Percentiles rank a stretch among this genome's conserved stretches.
These are phyloP conservation scores for Coemansia sp. DNA, from an alignment of 192 early-diverging fungal species.

Conservation along the genomic window DNA sequence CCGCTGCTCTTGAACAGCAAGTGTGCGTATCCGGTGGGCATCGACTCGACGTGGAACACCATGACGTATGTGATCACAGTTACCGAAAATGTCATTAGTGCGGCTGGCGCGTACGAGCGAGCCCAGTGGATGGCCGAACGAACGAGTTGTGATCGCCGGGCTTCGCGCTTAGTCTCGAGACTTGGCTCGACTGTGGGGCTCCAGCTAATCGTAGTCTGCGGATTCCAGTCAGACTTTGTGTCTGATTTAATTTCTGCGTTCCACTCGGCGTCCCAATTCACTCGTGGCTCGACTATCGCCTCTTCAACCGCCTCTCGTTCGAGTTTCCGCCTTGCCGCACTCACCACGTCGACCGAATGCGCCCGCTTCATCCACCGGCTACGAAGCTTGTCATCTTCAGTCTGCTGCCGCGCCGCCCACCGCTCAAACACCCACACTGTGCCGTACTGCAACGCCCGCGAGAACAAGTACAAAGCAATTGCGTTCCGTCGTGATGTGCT, in stretches of 20 bases:
- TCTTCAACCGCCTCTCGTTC: background rate
- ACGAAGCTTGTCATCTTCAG: conserved; percentile 21
- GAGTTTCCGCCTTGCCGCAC: background rate
- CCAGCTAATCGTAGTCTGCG: conserved; percentile 17
- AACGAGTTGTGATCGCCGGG: background rate
- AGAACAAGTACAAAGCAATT: conserved; percentile 64
- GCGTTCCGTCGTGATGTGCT: conserved; percentile 60
- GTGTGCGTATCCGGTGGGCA: conserved; percentile 60
- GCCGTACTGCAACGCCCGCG: conserved; percentile 64
- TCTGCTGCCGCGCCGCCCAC: conserved; percentile 46
- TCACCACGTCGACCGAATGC: conserved; percentile 17
- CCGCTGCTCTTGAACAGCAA: conserved; percentile 54
- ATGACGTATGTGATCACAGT: conserved; percentile 52
- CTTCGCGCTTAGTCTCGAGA: conserved; percentile 12
- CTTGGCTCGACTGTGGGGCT: conserved; percentile 18
- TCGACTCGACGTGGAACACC: conserved; percentile 58
- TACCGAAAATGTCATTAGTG: conserved; percentile 32
- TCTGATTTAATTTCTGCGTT: background rate
- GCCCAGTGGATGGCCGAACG: conserved; percentile 4
- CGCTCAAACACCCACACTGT: conserved; percentile 63
- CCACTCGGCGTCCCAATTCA: background rate
- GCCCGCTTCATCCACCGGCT: conserved; percentile 39
- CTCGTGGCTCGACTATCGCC: background rate
- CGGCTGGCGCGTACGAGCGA: conserved; percentile 32
- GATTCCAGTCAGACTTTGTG: background rate